phyloP scores from a whole-genome alignment of 202 grass and related monocot genomes.

The Carex sylvatica region DNA sequence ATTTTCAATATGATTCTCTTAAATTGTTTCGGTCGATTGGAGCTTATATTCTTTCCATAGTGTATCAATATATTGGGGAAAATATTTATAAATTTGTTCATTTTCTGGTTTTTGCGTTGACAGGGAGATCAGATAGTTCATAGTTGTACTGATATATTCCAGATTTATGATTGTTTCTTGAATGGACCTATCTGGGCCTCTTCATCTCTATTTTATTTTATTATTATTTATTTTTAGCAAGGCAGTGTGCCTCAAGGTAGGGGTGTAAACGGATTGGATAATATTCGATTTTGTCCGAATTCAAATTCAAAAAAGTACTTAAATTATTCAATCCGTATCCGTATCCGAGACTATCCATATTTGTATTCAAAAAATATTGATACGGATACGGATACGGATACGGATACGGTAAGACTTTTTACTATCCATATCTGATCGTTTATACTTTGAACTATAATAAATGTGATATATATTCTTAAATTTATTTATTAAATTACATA shows the following conservation, averaged over 20 bases:
- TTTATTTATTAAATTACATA: too few relatives aligned
- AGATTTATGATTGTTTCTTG: background rate
- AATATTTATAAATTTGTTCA: slow-evolving; percentile 6
- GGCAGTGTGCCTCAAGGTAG: background rate
- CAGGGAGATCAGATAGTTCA: slow-evolving; percentile 3
- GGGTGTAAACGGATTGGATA: too few relatives aligned
- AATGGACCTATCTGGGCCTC: background rate
- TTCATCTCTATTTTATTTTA: background rate
- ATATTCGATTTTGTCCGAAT: too few relatives aligned
- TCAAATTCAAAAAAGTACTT: too few relatives aligned
- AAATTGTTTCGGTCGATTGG: background rate
- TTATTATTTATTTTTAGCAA: background rate
- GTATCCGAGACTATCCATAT: too few relatives aligned
- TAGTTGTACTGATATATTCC: slow-evolving; percentile 6
- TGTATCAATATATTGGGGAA: background rate
- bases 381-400: too few relatives aligned
- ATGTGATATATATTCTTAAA: too few relatives aligned
- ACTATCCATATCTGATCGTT: too few relatives aligned
- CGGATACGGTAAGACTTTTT: too few relatives aligned
- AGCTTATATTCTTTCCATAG: slow-evolving; percentile 10
- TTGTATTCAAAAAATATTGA: too few relatives aligned
- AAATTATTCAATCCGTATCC: too few relatives aligned
- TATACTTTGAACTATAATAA: too few relatives aligned
- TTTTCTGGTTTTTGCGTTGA: background rate
- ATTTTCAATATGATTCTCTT: background rate